These are phyloP conservation scores for Tulasnella sp. DNA, from an alignment of 768 basidiomycete species.

Conservation along the genomic window DNA sequence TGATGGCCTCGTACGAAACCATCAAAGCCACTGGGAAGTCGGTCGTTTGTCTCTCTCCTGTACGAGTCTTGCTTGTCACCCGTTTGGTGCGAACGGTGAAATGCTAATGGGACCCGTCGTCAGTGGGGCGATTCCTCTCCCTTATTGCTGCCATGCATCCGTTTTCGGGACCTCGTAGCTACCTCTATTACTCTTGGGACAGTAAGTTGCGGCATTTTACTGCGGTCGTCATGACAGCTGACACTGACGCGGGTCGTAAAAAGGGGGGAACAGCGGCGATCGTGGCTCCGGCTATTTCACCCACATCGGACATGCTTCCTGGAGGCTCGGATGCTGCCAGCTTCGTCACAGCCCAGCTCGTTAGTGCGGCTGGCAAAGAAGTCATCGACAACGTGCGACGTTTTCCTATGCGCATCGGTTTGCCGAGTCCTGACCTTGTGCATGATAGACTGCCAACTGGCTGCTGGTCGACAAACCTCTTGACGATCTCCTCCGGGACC, in stretches of 20 bases:
- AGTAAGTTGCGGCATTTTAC: conserved; percentile 34
- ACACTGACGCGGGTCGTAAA: too few species aligned
- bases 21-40: conserved; percentile 56
- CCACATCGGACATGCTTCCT: conserved; percentile 48
- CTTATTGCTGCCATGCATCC: conserved; percentile 57
- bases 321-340: conserved; percentile 48
- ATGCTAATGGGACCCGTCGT: neutral
- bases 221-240: too few species aligned
- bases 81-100: too few species aligned
- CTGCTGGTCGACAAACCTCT: conserved; percentile 47
- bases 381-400: conserved; percentile 41
- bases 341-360: conserved; percentile 55
- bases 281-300: conserved; percentile 52
- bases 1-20: conserved; percentile 61
- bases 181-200: conserved; percentile 60
- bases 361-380: conserved; percentile 51
- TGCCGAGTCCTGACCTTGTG: neutral
- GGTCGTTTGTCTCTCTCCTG: conserved; percentile 60
- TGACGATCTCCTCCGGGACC: conserved; percentile 48
- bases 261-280: conserved; percentile 45
- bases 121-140: conserved; percentile 66
- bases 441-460: conserved; percentile 38
- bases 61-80: conserved; percentile 29
- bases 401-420: neutral
- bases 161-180: conserved; percentile 60